Conservation (phyloP, 1,284 basidiomycete genomes). For the Heterobasidion irregulare region DNA sequence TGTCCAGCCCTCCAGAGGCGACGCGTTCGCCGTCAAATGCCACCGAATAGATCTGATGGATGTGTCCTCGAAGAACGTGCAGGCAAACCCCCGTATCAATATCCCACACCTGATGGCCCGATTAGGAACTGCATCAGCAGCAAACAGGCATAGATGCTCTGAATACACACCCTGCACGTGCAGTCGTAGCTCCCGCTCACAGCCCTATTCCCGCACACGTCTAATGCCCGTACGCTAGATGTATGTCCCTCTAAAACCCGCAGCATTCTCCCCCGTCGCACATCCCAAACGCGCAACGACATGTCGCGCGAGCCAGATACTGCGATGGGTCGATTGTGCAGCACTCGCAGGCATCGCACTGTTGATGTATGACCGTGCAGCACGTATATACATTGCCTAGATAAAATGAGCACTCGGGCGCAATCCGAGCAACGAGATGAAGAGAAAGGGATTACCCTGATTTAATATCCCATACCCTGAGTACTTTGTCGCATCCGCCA, state of each 20-base stretch:
- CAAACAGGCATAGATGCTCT: neutral
- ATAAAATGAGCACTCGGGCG: neutral
- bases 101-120: constrained; percentile 60
- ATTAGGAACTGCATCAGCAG: constrained; percentile 5
- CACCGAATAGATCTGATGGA: constrained; percentile 89
- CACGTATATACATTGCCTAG: constrained; percentile 71
- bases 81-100: constrained; percentile 81
- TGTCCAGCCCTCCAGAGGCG: constrained; percentile 87
- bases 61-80: constrained; percentile 83
- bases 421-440: neutral
- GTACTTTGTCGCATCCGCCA: constrained; percentile 85
- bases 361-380: constrained; percentile 87
- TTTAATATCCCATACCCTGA: constrained; percentile 88
- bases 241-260: constrained; percentile 76
- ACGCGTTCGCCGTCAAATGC: constrained; percentile 86
- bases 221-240: constrained; percentile 82
- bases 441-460: constrained; percentile 52
- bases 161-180: constrained; percentile 64
- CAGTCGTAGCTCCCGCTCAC: constrained; percentile 90
- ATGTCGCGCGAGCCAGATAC: constrained; percentile 86
- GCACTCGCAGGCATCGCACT: constrained; percentile 84
- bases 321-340: constrained; percentile 83
- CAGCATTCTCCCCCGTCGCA: constrained; percentile 68
- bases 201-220: constrained; percentile 73
- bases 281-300: constrained; percentile 90